These are phyloP conservation scores for Aspergillus ustus DNA, from an alignment of 2,329 filamentous ascomycete genomes.

Conservation along the genomic window DNA sequence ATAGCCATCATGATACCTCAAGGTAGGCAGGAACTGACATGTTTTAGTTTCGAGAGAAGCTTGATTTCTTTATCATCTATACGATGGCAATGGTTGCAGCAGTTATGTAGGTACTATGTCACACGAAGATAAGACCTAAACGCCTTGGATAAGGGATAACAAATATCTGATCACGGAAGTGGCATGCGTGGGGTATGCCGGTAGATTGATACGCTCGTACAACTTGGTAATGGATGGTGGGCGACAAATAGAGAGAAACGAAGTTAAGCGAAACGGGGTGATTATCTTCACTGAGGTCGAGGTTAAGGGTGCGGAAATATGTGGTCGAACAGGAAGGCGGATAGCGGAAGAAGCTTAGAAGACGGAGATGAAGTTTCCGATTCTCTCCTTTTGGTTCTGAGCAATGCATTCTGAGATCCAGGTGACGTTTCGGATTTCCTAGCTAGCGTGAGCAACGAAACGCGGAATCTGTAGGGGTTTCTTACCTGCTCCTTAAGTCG, in stretches of 20 bases:
- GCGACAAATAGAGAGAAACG: slow-evolving; percentile 17
- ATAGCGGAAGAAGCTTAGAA: slow-evolving; percentile 62
- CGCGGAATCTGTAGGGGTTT: not conserved
- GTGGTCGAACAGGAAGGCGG: not conserved
- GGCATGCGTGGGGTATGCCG: slow-evolving; percentile 27
- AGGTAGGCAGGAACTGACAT: not conserved
- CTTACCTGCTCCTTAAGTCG: slow-evolving; percentile 94
- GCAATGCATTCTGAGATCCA: slow-evolving; percentile 99
- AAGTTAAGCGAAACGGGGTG: not conserved
- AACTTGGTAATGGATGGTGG: slow-evolving; percentile 36
- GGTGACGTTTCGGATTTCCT: slow-evolving; percentile 99
- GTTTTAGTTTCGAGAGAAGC: not conserved
- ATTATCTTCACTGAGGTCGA: not conserved
- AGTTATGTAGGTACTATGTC: slow-evolving; percentile 33
- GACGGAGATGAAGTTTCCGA: slow-evolving; percentile 98
- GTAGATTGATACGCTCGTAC: slow-evolving; percentile 37
- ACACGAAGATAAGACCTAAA: slow-evolving; percentile 33
- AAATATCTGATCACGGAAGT: slow-evolving; percentile 13
- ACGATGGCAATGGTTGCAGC: slow-evolving; percentile 11
- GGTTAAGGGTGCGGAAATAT: not conserved
- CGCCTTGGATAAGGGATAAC: slow-evolving; percentile 30
- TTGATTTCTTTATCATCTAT: slow-evolving; percentile 18
- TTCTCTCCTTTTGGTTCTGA: slow-evolving; percentile 98
- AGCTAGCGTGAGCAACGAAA: slow-evolving; percentile 29
- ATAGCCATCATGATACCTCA: not conserved